A percentile compares a stretch with the other conserved stretches of the same genome.
phyloP scores from a whole-genome alignment of 139 green algal genomes.

The Picochlorum sp. region DNA sequence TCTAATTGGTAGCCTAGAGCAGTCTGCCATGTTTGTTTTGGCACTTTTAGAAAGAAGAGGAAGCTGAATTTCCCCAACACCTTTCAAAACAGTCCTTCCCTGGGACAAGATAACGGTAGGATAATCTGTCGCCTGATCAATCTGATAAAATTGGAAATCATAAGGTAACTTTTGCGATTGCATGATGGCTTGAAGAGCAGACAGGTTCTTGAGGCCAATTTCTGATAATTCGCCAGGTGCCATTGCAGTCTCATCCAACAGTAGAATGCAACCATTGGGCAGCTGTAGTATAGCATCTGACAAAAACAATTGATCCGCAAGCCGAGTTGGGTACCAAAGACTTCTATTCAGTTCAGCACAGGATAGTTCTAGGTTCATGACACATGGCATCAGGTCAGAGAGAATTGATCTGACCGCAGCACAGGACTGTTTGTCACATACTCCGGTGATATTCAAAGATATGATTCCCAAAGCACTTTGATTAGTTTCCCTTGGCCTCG shows the following conservation, averaged over 20 bases:
- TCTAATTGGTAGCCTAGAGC: neutral
- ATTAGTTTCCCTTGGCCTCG: neutral
- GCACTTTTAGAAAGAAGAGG: conserved; percentile 29
- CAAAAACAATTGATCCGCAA: conserved; percentile 20
- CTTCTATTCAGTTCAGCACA: conserved; percentile 29
- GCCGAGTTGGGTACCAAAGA: conserved; percentile 21
- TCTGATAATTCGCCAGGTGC: conserved; percentile 39
- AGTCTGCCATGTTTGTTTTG: neutral
- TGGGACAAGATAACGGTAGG: conserved; percentile 47
- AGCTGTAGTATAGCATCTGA: conserved; percentile 44
- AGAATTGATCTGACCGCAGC: conserved; percentile 12
- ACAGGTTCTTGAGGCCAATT: conserved; percentile 43
- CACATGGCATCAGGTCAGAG: conserved; percentile 16
- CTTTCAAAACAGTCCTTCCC: conserved; percentile 34
- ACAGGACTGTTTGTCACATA: neutral
- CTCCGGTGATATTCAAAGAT: conserved; percentile 30
- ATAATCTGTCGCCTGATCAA: conserved; percentile 40
- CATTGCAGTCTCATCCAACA: conserved; percentile 68
- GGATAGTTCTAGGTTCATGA: conserved; percentile 19
- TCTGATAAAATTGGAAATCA: conserved; percentile 62
- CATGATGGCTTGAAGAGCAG: conserved; percentile 40
- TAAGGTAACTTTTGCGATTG: conserved; percentile 44
- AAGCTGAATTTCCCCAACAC: conserved; percentile 22
- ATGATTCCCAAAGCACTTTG: conserved; percentile 22
- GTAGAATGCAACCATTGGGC: conserved; percentile 38